Evolutionary conservation across 2,329 filamentous ascomycete species (phyloP).

Genomic region (Exophiala calicioides): DNA sequence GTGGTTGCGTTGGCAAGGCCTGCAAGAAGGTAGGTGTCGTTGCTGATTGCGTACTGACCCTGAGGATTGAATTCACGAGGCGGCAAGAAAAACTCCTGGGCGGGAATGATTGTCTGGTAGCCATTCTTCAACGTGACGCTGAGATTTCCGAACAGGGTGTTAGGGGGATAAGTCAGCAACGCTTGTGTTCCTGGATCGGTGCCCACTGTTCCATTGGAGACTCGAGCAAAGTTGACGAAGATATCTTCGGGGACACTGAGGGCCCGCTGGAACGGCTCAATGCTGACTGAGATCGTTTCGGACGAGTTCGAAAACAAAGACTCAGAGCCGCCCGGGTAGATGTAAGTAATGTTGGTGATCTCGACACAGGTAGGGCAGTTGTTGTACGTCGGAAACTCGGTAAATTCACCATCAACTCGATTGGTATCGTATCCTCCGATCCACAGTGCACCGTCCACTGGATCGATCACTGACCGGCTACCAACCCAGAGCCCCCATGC

Average conservation of each 20-base stretch:
- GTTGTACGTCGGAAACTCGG: not conserved
- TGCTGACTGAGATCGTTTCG: conserved; percentile 5
- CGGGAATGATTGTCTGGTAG: not conserved
- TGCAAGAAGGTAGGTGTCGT: conserved; percentile 7
- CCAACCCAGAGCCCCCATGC: conserved; percentile 25
- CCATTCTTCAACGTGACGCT: not conserved
- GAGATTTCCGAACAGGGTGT: not conserved
- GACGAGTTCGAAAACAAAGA: conserved; percentile 5
- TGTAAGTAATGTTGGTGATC: conserved; percentile 13
- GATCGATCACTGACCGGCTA: conserved; percentile 7
- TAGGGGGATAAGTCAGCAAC: not conserved
- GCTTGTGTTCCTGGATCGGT: not conserved
- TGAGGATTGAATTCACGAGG: not conserved
- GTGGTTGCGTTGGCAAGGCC: conserved; percentile 3
- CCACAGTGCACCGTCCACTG: conserved; percentile 13
- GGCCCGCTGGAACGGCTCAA: conserved; percentile 7
- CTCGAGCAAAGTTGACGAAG: conserved; percentile 4
- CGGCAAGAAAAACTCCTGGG: not conserved
- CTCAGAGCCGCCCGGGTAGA: conserved; percentile 7
- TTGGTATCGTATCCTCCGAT: conserved; percentile 22
- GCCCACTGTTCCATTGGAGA: conserved; percentile 3
- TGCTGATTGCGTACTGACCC: not conserved
- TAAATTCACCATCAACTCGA: conserved; percentile 16
- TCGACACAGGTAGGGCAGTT: conserved; percentile 14
- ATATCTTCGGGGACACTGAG: conserved; percentile 6